These are phyloP conservation scores for Areca catechu DNA, from an alignment of 176 grass and related monocot genomes.

Conservation along the genomic window DNA sequence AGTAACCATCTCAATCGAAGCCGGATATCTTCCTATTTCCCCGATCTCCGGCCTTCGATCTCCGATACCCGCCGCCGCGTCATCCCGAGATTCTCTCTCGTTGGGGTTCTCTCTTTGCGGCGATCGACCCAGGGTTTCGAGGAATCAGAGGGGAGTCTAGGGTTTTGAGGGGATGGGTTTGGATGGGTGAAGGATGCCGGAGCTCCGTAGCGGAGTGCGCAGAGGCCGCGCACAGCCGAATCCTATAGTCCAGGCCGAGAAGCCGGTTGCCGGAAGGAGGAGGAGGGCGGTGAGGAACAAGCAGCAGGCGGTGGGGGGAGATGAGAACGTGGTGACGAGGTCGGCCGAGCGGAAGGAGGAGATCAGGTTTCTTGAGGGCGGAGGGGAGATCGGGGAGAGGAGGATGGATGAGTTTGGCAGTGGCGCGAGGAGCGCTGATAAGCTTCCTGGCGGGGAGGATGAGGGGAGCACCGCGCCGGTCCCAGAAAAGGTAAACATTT, in stretches of 20 bases:
- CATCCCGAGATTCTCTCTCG: too few relatives aligned
- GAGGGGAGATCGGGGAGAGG: constrained; percentile 1
- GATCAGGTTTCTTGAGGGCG: constrained; percentile 1
- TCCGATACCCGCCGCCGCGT: too few relatives aligned
- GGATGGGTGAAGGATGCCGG: constrained; percentile 10
- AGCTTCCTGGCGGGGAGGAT: constrained; percentile 38
- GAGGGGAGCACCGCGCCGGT: constrained; percentile 48
- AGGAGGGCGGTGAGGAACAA: neutral
- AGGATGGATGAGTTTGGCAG: constrained; percentile 61
- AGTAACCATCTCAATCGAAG: too few relatives aligned
- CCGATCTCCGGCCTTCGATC: too few relatives aligned
- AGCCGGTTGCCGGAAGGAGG: neutral
- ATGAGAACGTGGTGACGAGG: constrained; percentile 2
- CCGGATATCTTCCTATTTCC: too few relatives aligned
- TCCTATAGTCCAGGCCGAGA: constrained; percentile 2
- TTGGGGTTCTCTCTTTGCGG: too few relatives aligned
- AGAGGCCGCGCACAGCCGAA: constrained; percentile 3
- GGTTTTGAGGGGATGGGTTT: constrained; percentile 1
- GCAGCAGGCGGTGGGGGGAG: too few relatives aligned
- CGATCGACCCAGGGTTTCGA: too few relatives aligned
- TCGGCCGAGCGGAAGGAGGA: constrained; percentile 9
- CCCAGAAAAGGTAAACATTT: constrained; percentile 58
- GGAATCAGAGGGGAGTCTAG: too few relatives aligned
- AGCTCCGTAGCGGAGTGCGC: constrained; percentile 5
- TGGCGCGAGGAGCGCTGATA: constrained; percentile 39